Evolutionary conservation across 257 asterid genomes (phyloP).

Genomic region (Haberlea rhodopensis): DNA sequence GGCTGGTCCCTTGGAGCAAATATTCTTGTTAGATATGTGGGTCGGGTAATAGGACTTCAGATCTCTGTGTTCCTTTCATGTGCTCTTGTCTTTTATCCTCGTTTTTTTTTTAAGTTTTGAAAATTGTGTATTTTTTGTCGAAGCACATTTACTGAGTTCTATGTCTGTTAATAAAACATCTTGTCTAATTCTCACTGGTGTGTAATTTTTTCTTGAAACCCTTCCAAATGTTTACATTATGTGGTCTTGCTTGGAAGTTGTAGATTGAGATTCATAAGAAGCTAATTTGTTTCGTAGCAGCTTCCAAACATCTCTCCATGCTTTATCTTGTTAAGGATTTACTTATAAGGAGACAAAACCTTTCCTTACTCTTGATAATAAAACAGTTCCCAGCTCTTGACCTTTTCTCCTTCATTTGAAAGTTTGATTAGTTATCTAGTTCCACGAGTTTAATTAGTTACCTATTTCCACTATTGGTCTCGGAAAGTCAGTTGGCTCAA

Average conservation of each 20-base stretch:
- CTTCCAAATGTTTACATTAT: not conserved
- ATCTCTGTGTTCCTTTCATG: conserved; percentile 4
- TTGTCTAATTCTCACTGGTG: not conserved
- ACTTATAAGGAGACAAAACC: not conserved
- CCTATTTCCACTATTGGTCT: not conserved
- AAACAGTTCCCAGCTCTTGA: not conserved
- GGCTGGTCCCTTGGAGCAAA: conserved; percentile 99
- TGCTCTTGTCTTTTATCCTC: conserved; percentile 1
- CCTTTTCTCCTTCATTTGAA: not conserved
- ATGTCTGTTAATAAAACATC: not conserved
- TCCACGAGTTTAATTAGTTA: not conserved
- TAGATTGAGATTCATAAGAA: not conserved
- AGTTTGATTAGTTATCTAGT: not conserved
- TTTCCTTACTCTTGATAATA: not conserved
- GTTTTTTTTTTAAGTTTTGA: not conserved
- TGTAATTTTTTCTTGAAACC: not conserved
- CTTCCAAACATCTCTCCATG: not conserved
- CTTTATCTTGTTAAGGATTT: conserved; percentile 1
- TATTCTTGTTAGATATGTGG: conserved; percentile 86
- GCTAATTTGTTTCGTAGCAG: not conserved
- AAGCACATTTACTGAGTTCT: not conserved
- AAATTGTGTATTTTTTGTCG: not conserved
- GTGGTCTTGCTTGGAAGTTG: not conserved
- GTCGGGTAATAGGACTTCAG: conserved; percentile 52
- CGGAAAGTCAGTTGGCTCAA: too few relatives aligned